These are phyloP conservation scores for Leishmania arabica DNA, from an alignment of 208 protist genomes.

Conservation along the genomic window DNA sequence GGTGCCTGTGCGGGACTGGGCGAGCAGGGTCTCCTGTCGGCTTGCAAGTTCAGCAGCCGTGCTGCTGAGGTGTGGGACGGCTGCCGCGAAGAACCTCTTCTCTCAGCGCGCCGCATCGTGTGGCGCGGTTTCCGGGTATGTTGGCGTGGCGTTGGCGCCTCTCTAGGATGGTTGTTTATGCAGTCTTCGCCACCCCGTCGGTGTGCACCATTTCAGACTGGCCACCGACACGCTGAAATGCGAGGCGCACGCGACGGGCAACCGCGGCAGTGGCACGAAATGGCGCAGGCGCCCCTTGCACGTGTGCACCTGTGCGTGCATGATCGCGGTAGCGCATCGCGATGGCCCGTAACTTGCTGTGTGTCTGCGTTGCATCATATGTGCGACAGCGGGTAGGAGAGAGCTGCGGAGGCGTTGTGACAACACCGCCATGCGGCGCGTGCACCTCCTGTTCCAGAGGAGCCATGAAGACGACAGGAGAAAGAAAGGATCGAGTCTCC, in stretches of 20 bases:
- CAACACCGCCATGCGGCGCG: background rate
- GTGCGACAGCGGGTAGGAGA: background rate
- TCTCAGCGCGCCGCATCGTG: background rate
- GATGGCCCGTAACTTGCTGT: background rate
- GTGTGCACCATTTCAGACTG: background rate
- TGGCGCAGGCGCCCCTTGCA: background rate
- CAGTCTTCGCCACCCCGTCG: background rate
- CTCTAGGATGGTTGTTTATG: background rate
- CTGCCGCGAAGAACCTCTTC: background rate
- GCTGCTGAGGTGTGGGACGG: background rate
- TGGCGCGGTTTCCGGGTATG: background rate
- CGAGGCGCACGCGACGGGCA: background rate
- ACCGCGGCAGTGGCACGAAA: background rate
- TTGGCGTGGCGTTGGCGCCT: background rate
- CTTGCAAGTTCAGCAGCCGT: background rate
- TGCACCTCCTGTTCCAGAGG: background rate
- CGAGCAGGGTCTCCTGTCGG: background rate
- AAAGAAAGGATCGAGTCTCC: background rate
- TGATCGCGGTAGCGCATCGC: background rate
- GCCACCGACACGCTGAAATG: background rate
- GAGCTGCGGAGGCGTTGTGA: slow-evolving; percentile 8
- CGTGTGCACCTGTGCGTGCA: background rate
- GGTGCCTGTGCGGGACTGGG: background rate
- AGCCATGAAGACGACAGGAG: background rate
- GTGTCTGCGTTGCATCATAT: background rate